Conservation (phyloP, 2,329 filamentous ascomycete species). For the Bipolaris oryzae region DNA sequence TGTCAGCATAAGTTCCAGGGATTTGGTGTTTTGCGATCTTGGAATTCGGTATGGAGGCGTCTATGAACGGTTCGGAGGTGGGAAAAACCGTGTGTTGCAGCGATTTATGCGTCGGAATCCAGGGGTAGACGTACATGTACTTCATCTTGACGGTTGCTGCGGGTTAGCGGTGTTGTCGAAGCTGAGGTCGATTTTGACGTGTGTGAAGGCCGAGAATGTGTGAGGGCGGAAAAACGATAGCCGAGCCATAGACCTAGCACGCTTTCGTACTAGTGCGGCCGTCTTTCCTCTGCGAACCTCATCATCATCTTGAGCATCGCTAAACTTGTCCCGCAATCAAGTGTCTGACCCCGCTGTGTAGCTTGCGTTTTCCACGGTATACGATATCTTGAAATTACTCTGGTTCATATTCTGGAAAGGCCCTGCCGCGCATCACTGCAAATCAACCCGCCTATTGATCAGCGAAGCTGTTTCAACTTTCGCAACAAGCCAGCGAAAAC, state of each 20-base stretch:
- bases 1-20: slow-evolving; percentile 38
- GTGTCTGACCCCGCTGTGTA: neutral
- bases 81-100: slow-evolving; percentile 18
- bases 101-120: slow-evolving; percentile 18
- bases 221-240: slow-evolving; percentile 24
- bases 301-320: slow-evolving; percentile 6
- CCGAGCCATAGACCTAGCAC: slow-evolving; percentile 20
- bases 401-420: neutral
- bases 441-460: neutral
- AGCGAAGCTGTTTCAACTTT: neutral
- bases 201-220: slow-evolving; percentile 15
- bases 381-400: neutral
- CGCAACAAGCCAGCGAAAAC: neutral
- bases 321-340: neutral
- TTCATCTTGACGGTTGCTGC: slow-evolving; percentile 77
- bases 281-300: slow-evolving; percentile 1
- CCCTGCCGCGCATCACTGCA: neutral
- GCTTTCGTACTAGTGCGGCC: slow-evolving; percentile 12
- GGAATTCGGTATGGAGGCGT: slow-evolving; percentile 17
- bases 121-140: slow-evolving; percentile 70
- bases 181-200: slow-evolving; percentile 18
- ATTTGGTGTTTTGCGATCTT: slow-evolving; percentile 20
- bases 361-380: too few relatives aligned
- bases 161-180: slow-evolving; percentile 43
- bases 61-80: slow-evolving; percentile 20